Evolutionary conservation across 768 basidiomycete genomes (phyloP).

Genomic region (Pisolithus marmoratus): DNA sequence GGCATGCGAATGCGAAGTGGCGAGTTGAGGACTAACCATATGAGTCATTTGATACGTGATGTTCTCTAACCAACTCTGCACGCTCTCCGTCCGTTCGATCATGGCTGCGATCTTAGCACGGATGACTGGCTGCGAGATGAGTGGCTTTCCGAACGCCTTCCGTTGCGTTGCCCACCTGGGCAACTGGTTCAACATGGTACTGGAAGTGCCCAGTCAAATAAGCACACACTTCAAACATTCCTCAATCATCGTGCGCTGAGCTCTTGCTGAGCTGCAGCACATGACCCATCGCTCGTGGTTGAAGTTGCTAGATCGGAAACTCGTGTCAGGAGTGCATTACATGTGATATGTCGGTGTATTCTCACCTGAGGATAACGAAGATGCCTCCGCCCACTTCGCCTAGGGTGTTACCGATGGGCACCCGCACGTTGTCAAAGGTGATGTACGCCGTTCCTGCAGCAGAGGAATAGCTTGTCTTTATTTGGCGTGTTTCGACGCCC

Average conservation of each 20-base stretch:
- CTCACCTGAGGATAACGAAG: constrained; percentile 52
- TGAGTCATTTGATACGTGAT: constrained; percentile 85
- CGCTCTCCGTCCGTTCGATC: constrained; percentile 79
- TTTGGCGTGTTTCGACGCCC: constrained; percentile 59
- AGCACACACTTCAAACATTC: constrained; percentile 69
- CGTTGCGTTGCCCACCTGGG: constrained; percentile 82
- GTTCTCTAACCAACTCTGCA: constrained; percentile 83
- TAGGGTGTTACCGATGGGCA: constrained; percentile 83
- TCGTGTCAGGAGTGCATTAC: background rate
- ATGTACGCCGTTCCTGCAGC: constrained; percentile 84
- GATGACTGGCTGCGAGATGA: constrained; percentile 81
- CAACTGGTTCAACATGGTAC: background rate
- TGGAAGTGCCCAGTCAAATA: background rate
- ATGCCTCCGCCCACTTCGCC: constrained; percentile 57
- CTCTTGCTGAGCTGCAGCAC: constrained; percentile 68
- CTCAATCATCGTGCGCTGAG: constrained; percentile 66
- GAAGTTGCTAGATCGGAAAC: constrained; percentile 56
- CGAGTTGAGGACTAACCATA: constrained; percentile 42
- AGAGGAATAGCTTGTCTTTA: constrained; percentile 82
- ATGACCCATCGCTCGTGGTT: constrained; percentile 96
- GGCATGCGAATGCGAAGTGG: background rate
- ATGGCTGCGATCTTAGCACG: constrained; percentile 83
- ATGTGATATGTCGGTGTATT: background rate
- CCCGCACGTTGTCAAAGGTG: constrained; percentile 79
- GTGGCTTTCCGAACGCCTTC: constrained; percentile 86